Evolutionary conservation across 2,329 filamentous ascomycete species (phyloP), one percentile per base, ranked within the genome.

Genomic region (Cladosporium halotolerans): DNA sequence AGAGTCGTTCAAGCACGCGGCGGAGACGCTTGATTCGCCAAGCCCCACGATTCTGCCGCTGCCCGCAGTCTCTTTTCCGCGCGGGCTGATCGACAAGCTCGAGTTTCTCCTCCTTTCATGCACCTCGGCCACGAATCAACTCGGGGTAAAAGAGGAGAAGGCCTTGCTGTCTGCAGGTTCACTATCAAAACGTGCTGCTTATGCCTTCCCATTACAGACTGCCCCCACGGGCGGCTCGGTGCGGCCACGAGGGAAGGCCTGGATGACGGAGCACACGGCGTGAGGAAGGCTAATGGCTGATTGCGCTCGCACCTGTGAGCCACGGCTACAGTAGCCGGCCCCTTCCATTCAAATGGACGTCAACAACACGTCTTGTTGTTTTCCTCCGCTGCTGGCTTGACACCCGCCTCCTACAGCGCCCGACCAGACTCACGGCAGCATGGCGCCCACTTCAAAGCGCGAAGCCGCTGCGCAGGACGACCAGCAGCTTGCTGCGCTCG

Each of bases 401-500:
- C 46, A 31, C 19, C 46, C 23, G 23, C 23, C 23, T 28, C 23
- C 7, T 28, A 10, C n/a, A 39, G 3, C 36, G n/a, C n/a, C 8
- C 16, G 36, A 3, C 13, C n/a, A 4, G 4, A 23, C 32, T 28
- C 39, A 19, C 40, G 33, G n/a, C 23, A 51, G n/a, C 31, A 51
- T 51, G 48, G 48, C 31, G 40, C 31, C 48, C 11, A 14, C 40
- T 2, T 9, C 16, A 10, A 50, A 9, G 34, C 36, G 39, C 16
- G n/a, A 53, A 4, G 38, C 38, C 19, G 28, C 23, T 8, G 18
- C 58, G 55, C 69, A 70, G 34, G 77, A 79, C 66, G 73, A 76
- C 57, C 73, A 70, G 46, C 73, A 77, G 55, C 67, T 81, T 62
- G 77, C 77, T n/a, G 71, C 73, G 38, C 65, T 84, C 58, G 82